A percentile compares a stretch with the other conserved stretches of the same genome.
Conservation (phyloP, 129 eudicot genomes). For the Arctium minus region DNA sequence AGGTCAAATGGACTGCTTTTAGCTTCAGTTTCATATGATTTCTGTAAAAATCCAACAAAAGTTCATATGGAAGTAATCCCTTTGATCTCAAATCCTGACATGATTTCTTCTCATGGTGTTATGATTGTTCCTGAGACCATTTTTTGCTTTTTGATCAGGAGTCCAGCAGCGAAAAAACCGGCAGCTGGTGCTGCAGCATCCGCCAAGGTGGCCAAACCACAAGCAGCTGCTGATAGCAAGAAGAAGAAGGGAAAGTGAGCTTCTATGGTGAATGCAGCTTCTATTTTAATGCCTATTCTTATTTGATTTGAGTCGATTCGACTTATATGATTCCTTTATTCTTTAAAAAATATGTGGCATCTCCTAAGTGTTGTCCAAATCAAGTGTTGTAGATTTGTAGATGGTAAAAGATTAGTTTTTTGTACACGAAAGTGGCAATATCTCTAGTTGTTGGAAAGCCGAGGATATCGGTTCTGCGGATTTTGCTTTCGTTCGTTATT, state of each 20-base stretch:
- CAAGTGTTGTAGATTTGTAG: constrained; percentile 11
- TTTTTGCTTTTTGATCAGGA: constrained; percentile 10
- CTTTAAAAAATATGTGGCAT: constrained; percentile 16
- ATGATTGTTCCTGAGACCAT: not conserved
- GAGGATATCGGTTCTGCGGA: not conserved
- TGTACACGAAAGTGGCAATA: constrained; percentile 13
- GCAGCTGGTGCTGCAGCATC: constrained; percentile 19
- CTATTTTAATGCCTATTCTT: constrained; percentile 1
- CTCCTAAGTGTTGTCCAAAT: not conserved
- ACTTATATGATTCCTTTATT: not conserved
- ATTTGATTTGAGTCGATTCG: not conserved
- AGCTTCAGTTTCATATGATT: not conserved
- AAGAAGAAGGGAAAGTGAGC: constrained; percentile 18
- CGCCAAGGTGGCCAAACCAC: not conserved
- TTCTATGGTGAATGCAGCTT: not conserved
- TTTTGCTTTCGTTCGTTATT: not conserved
- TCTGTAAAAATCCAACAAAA: not conserved
- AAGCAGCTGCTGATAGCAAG: not conserved
- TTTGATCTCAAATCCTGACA: not conserved
- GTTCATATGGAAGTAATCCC: not conserved
- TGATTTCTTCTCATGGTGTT: not conserved
- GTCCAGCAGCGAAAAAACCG: constrained; percentile 7
- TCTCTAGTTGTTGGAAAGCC: not conserved
- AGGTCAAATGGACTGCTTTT: not conserved
- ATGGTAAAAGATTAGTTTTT: constrained; percentile 4